These are phyloP conservation scores for Hyphopichia pseudoburtonii DNA, from an alignment of 1,139 yeast genomes.

Conservation along the genomic window DNA sequence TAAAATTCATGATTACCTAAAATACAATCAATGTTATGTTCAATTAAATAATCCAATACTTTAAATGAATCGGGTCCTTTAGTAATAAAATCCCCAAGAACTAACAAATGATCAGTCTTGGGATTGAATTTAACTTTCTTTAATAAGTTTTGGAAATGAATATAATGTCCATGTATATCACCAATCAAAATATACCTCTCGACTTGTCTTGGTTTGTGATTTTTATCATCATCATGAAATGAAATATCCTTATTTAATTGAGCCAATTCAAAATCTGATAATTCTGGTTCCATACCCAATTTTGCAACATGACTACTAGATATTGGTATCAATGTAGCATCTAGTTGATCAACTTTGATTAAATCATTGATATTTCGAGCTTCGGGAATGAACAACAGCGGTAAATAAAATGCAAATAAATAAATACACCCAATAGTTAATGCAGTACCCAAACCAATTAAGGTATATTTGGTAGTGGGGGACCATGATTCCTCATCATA, in stretches of 20 bases:
- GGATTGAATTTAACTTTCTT: constrained; percentile 42
- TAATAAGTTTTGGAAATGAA: constrained; percentile 53
- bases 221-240: constrained; percentile 6
- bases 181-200: constrained; percentile 70
- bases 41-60: constrained; percentile 65
- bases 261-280: no score
- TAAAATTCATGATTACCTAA: constrained; percentile 88
- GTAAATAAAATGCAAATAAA: constrained; percentile 35
- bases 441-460: constrained; percentile 16
- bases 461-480: constrained; percentile 13
- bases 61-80: constrained; percentile 79
- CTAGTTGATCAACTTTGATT: constrained; percentile 23
- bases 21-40: constrained; percentile 66
- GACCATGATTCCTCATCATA: constrained; percentile 17
- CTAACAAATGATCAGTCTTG: constrained; percentile 56
- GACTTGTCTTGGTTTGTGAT: constrained; percentile 10
- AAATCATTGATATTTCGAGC: constrained; percentile 27
- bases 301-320: constrained; percentile 14
- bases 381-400: constrained; percentile 36
- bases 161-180: constrained; percentile 82
- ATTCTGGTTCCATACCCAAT: constrained; percentile 16
- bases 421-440: constrained; percentile 21
- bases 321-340: constrained; percentile 26
- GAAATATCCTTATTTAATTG: no score
- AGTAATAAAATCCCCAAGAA: constrained; percentile 82